Evolutionary conservation across 345 rosid genomes (phyloP), one percentile per base, ranked within the genome.

Genomic region (Lepidium sativum): DNA sequence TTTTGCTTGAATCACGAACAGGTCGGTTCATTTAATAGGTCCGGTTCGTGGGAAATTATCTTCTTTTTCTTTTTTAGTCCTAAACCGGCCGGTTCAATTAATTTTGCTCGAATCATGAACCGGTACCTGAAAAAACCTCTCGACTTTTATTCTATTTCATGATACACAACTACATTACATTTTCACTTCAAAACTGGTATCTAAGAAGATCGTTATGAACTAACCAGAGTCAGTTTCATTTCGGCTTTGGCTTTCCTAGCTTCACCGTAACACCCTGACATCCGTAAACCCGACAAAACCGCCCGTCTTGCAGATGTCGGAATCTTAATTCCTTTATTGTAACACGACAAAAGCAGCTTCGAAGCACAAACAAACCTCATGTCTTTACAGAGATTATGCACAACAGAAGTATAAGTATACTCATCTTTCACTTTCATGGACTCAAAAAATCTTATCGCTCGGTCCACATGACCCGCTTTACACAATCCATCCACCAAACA

Each of bases 381-480:
- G 2, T 71, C 84, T 76, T 82, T 86, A 74, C 95, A 90, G 58
- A 92, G 96, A 73, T 83, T 84, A 71, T 90, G 86, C 48, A 92
- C 84, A 67, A 90, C 64, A 12, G 84, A 80, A 32, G 97, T 74
- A 73, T 86, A 90, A 8, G 83, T 84, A 78, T 82, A 89, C 61
- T 92, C 81, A 77, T 92, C 96, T 77, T 76, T 83, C 45, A 57
- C 73, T 75, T 84, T 80, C 88, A 87, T 84, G 20, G 86, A 82
- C 47, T 87, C 77, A 44, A 76, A 86, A 59, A 79, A 50, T 58
- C 72, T 77, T 77, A 86, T 45, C 39, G 96, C 96, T 58, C 62
- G 43, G 33, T 78, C 82, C 53, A 83, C 74, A 62, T 73, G 58
- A 62, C 91, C 95, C 18, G 77, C 78, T 80, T 87, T 92, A 74